Base-by-base conservation (phyloP, 306 rosid species). In the Vigna angularis region DNA sequence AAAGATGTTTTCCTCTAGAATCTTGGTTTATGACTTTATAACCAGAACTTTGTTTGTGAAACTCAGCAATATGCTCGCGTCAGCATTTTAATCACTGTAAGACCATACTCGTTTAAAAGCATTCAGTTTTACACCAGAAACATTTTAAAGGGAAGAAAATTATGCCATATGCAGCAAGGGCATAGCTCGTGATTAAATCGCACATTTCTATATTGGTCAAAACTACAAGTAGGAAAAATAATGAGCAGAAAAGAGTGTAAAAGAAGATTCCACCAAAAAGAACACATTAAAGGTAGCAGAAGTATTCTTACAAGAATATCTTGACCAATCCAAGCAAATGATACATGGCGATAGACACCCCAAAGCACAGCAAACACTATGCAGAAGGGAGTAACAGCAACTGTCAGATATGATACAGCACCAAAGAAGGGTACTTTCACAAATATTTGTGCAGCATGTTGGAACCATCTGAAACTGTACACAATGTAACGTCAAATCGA, bases 271-370 rank as follows among this genome's bases (percentile, higher is more conserved):
- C 17, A 72, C 61, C 14, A 57, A 77, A 70, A 55, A 59, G 17
- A n/a, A 76, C 12, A 73, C 76, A 69, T 13, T 11, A 30, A 50
- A 74, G 44, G 73, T 11, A 67, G 45, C 9, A 74, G 50, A 73
- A 65, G 34, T 30, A 53, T 73, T 81, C 97, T 93, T 90, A 95
- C 99, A 70, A 95, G 96, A 85, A 95, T 91, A 87, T 95, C 99
- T 90, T 95, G 98, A 81, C 98, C 99, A 49, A 93, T 95, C 99
- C 99, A 95, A 77, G 99, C 98, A 86, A 81, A 85, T 3, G 91
- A 73, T 55, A 36, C 70, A 42, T 51, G 91, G 58, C 90, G 94
- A 74, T 82, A 50, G 76, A 81, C 93, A 69, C 91, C 99, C 99
- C 99, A 95, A 79, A 90, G 76, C 76, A 88, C 91, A 50, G 98